These are phyloP conservation scores for Cladosporium sphaerospermum DNA, from an alignment of 2,329 filamentous ascomycete species.

Conservation along the genomic window DNA sequence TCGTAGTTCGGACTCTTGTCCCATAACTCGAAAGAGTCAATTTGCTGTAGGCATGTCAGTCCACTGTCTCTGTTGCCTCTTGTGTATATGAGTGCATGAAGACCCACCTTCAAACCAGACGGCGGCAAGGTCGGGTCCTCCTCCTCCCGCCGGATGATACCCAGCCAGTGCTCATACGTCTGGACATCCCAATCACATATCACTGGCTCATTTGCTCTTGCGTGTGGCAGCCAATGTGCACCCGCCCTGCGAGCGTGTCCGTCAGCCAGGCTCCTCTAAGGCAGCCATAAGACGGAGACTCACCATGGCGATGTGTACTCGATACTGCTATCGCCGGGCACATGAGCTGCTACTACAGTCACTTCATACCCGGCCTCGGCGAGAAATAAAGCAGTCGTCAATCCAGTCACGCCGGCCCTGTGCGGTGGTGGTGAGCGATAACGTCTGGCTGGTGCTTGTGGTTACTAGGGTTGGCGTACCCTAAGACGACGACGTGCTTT, in stretches of 20 bases:
- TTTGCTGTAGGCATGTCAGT: neutral
- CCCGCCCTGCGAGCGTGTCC: constrained; percentile 34
- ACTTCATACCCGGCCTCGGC: constrained; percentile 37
- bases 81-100: neutral
- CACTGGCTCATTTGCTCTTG: constrained; percentile 27
- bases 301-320: constrained; percentile 42
- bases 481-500: constrained; percentile 2
- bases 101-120: constrained; percentile 23
- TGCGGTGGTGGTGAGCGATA: neutral
- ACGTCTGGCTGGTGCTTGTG: constrained; percentile 4
- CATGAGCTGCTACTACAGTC: constrained; percentile 38
- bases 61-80: neutral
- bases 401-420: constrained; percentile 43
- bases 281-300: neutral
- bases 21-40: constrained; percentile 26
- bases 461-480: neutral
- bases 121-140: constrained; percentile 17
- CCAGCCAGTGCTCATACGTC: constrained; percentile 39
- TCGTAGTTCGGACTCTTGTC: constrained; percentile 17
- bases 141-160: constrained; percentile 27
- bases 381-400: constrained; percentile 41
- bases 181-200: constrained; percentile 38
- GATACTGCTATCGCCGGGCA: constrained; percentile 37
- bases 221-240: constrained; percentile 43
- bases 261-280: neutral